Evolutionary conservation across 2,329 filamentous ascomycete genomes (phyloP), one percentile per base, ranked within the genome.

Genomic region (Fusarium proliferatum): DNA sequence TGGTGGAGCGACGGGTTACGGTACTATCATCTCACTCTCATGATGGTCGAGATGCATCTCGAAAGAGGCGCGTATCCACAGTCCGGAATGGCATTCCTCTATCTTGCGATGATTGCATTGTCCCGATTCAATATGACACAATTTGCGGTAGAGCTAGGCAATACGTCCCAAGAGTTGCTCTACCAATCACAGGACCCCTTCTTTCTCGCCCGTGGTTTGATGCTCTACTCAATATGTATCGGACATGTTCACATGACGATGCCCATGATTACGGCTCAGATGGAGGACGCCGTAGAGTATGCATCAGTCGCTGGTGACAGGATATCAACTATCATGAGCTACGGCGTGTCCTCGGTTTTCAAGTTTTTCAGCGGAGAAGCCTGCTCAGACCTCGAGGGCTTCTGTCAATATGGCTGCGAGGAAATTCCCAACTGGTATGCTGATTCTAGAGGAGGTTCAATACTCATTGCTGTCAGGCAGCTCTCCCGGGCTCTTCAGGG

Each of bases 1-100:
- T 94, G 91, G 85, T 95, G 93, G 93, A 91, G 88, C 45, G 90
- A 95, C 75, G 86, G 86, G 26, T 81, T 94, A 15, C 86, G 90
- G n/a, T 94, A 93, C 78, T 95, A 94, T 79, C 89, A 93, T 73
- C 86, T 92, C 33, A 86, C 90, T 2, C 83, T 95, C 19, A 86
- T 90, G 68, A 89, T 95, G 84, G 83, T 94, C 62, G 85, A 91
- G 60, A 85, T 91, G 61, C 91, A 93, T 78, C 83, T 95, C 11
- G 85, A 86, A 5, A 84, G 85, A 16, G 93, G 92, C 0, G 84
- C 87, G 10, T 93, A 92, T 71, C 90, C 92, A 9, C 92, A 95
- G 79, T 90, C 91, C 4, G 90, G 91, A 21, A 87, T 90, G 82
- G 89, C 85, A 2, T 94, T 94, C 75, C 81, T 95, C 6, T 88